These are phyloP conservation scores for Trichoderma sp. DNA, from an alignment of 2,329 filamentous ascomycete species.

Conservation along the genomic window DNA sequence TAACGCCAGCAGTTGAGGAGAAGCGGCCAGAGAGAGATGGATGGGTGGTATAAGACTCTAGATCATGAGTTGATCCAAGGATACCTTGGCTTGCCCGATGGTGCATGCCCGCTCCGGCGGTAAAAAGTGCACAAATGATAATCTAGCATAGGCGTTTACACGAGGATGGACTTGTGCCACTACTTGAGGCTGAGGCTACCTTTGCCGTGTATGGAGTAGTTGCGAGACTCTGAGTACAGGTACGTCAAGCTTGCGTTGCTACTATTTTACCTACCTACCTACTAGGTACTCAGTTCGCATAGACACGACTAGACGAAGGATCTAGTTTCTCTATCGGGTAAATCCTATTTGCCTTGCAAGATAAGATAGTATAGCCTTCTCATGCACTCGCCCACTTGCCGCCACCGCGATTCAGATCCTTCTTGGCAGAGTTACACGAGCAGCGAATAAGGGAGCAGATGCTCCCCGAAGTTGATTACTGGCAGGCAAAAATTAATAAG, in stretches of 20 bases:
- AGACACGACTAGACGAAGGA: neutral
- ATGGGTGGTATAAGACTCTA: neutral
- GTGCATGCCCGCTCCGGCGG: neutral
- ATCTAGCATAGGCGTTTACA: neutral
- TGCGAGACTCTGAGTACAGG: neutral
- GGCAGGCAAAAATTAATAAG: neutral
- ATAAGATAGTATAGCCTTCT: neutral
- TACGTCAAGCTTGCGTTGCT: neutral
- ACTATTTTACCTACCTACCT: neutral
- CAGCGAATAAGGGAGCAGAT: neutral
- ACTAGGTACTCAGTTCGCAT: neutral
- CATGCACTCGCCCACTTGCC: neutral
- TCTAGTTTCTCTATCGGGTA: neutral
- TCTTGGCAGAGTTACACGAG: neutral
- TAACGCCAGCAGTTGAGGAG: neutral
- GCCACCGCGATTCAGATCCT: neutral
- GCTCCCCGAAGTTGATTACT: neutral
- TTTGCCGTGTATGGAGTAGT: neutral
- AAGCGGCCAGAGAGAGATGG: neutral
- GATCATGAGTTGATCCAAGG: neutral
- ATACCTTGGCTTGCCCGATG: conserved; percentile 1
- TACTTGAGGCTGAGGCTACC: no score
- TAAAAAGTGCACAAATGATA: neutral
- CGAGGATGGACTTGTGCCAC: neutral
- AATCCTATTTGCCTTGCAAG: neutral